These are phyloP conservation scores for Rozella allomycis DNA, from an alignment of 371 early-diverging fungal genomes.

Conservation along the genomic window DNA sequence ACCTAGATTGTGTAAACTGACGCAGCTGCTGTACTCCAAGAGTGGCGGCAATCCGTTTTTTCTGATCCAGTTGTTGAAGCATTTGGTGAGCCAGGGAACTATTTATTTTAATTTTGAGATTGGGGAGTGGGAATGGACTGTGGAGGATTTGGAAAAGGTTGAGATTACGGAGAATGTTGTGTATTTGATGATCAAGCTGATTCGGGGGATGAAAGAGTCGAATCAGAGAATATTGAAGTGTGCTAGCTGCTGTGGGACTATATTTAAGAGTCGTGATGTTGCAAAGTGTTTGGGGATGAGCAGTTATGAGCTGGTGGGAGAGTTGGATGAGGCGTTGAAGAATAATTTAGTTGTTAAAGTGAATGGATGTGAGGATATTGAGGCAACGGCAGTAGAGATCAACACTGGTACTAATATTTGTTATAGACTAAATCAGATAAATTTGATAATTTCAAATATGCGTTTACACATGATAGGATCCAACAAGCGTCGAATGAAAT, in stretches of 20 bases:
- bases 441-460: not conserved
- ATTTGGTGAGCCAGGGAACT: constrained; percentile 1
- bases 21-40: constrained; percentile 1
- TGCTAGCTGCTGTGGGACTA: constrained; percentile 1
- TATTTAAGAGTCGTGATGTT: constrained; percentile 1
- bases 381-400: constrained; percentile 1
- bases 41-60: constrained; percentile 2
- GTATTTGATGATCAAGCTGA: constrained; percentile 1
- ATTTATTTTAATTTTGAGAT: constrained; percentile 1
- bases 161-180: constrained; percentile 2
- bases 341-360: not conserved
- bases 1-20: constrained; percentile 1
- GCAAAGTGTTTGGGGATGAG: not conserved
- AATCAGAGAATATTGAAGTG: not conserved
- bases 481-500: not conserved
- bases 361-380: not conserved
- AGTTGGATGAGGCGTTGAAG: not conserved
- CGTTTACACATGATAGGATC: constrained; percentile 1
- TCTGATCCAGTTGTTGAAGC: constrained; percentile 1
- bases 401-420: no score
- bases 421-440: no score
- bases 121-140: constrained; percentile 1
- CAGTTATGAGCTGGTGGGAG: not conserved
- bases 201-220: not conserved
- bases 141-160: not conserved